Conservation (phyloP, 164 flowering plant genomes). For the Platanus orientalis region DNA sequence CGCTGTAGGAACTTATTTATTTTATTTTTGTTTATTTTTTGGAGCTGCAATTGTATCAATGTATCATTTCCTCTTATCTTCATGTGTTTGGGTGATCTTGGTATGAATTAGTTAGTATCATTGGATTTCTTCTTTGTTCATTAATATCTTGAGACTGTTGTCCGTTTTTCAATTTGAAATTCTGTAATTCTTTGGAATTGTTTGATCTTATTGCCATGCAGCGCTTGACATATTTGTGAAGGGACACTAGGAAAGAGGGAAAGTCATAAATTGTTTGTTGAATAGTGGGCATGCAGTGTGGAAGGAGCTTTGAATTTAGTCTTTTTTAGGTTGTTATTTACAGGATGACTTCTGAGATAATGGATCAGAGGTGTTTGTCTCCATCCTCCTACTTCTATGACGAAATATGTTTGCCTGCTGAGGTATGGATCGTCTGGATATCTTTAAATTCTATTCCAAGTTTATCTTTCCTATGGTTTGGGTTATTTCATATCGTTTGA, state of each 20-base stretch:
- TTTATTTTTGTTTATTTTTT: neutral
- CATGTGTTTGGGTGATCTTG: neutral
- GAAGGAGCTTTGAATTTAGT: neutral
- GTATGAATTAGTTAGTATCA: neutral
- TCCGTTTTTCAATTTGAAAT: neutral
- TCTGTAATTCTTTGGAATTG: constrained; percentile 5
- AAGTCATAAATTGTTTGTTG: neutral
- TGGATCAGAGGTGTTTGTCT: constrained; percentile 39
- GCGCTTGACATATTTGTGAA: neutral
- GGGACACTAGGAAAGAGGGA: neutral
- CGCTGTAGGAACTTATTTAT: neutral
- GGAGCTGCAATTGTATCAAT: neutral
- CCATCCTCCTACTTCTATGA: constrained; percentile 42
- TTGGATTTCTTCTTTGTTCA: neutral
- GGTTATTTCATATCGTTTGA: neutral
- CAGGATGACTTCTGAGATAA: constrained; percentile 44
- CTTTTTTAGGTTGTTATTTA: constrained; percentile 11
- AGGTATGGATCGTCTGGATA: constrained; percentile 28
- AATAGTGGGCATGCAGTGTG: constrained; percentile 2
- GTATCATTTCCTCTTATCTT: neutral
- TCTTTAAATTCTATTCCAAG: neutral
- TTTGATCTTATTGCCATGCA: neutral
- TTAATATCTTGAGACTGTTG: too few relatives aligned
- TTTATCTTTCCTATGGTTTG: neutral
- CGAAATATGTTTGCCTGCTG: constrained; percentile 34